These are phyloP conservation scores for Dothistroma pini DNA, from an alignment of 2,329 filamentous ascomycete genomes.

Conservation along the genomic window DNA sequence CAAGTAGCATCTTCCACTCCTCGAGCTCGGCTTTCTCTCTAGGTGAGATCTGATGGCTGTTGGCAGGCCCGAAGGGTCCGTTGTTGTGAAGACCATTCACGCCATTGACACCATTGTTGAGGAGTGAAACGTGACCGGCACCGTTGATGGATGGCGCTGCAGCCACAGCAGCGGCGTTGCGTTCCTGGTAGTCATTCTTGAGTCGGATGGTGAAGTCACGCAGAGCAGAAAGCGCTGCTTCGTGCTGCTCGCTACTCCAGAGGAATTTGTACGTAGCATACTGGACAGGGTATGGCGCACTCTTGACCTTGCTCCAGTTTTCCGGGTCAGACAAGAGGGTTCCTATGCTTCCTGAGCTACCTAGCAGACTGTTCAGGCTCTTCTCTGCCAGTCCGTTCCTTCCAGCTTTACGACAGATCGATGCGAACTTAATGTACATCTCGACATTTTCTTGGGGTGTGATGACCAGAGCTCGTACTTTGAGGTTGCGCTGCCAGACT, in stretches of 20 bases:
- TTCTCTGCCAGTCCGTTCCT: conserved; percentile 94
- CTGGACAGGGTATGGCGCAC: conserved; percentile 71
- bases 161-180: conserved; percentile 34
- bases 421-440: conserved; percentile 99
- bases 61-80: conserved; percentile 30
- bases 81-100: conserved; percentile 41
- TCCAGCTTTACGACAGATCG: conserved; percentile 93
- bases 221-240: conserved; percentile 57
- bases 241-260: conserved; percentile 77
- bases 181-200: conserved; percentile 54
- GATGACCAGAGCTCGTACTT: conserved; percentile 87
- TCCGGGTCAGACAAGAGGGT: conserved; percentile 24
- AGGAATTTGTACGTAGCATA: conserved; percentile 98
- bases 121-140: conserved; percentile 2
- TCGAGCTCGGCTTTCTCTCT: conserved; percentile 45
- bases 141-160: conserved; percentile 44
- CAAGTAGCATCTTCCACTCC: conserved; percentile 67
- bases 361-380: conserved; percentile 86
- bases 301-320: conserved; percentile 31
- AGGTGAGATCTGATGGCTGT: conserved; percentile 34
- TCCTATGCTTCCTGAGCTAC: conserved; percentile 55
- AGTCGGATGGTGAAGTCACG: conserved; percentile 60
- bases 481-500: conserved; percentile 97
- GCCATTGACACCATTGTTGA: conserved; percentile 36
- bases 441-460: conserved; percentile 90